Percentiles rank a stretch among this genome's conserved stretches.
These are phyloP conservation scores for Euryodendron excelsum DNA, from an alignment of 148 eudicot species.

Conservation along the genomic window DNA sequence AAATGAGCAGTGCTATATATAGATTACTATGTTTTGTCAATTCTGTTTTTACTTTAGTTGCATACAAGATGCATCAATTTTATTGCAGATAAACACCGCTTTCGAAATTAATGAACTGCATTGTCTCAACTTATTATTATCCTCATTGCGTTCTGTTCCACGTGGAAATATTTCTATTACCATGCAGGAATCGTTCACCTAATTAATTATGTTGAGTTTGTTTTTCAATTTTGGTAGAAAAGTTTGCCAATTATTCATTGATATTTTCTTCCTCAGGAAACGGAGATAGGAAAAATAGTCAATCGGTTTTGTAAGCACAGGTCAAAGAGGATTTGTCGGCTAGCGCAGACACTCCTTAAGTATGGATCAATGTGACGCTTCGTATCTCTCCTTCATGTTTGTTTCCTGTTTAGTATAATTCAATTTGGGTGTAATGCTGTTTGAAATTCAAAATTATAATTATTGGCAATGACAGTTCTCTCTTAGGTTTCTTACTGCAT, in stretches of 20 bases:
- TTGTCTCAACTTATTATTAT: not conserved
- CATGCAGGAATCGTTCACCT: not conserved
- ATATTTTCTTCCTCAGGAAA: not conserved
- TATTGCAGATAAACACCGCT: not conserved
- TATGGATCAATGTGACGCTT: not conserved
- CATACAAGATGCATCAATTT: not conserved
- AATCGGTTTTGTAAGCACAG: not conserved
- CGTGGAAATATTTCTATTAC: not conserved
- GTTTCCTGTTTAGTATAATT: not conserved
- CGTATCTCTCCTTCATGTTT: not conserved
- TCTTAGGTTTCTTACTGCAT: too few relatives aligned
- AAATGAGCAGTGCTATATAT: not conserved
- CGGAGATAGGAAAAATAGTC: not conserved
- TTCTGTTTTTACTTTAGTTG: not conserved
- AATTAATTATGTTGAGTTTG: not conserved
- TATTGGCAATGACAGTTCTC: too few relatives aligned
- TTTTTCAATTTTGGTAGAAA: not conserved
- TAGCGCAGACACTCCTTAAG: not conserved
- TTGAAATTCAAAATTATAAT: too few relatives aligned
- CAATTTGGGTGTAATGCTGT: too few relatives aligned
- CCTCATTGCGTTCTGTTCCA: not conserved
- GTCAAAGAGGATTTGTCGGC: not conserved
- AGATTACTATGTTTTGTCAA: not conserved
- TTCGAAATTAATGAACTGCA: not conserved
- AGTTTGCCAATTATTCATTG: not conserved